Evolutionary conservation across 352 stramenopile species (phyloP).

Genomic region (Blastocystis sp.): DNA sequence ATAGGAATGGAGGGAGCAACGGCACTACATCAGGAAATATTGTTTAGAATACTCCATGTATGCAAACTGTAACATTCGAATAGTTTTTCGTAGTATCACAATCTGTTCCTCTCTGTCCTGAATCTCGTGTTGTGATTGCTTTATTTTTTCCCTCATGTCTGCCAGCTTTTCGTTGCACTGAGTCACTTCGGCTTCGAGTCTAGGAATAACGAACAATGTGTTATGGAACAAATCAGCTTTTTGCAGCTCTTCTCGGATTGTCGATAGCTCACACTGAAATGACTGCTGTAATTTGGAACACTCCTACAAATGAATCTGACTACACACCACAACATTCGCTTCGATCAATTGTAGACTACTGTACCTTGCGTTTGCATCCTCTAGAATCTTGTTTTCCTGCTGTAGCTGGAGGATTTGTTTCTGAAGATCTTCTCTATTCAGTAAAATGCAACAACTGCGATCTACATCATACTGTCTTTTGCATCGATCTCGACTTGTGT

Average conservation of each 20-base stretch:
- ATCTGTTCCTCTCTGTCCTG: neutral
- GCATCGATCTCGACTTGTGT: constrained; percentile 5
- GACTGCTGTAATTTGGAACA: constrained; percentile 18
- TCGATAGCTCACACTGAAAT: neutral
- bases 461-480: neutral
- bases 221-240: neutral
- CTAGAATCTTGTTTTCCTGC: constrained; percentile 26
- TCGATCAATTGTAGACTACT: constrained; percentile 37
- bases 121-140: neutral
- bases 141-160: neutral
- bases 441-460: neutral
- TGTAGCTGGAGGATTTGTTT: neutral
- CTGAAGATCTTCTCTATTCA: neutral
- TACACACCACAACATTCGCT: neutral
- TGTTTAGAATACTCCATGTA: neutral
- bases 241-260: neutral
- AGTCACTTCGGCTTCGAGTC: neutral
- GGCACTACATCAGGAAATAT: neutral
- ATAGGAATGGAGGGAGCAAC: neutral
- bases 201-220: neutral
- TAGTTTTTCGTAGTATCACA: neutral
- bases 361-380: constrained; percentile 27
- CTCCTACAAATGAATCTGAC: neutral
- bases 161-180: neutral
- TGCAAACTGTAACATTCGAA: constrained; percentile 1